Percentiles rank a stretch among this genome's conserved stretches.
These are phyloP conservation scores for Fomitopsis schrenkii DNA, from an alignment of 1,284 basidiomycete genomes.

Conservation along the genomic window DNA sequence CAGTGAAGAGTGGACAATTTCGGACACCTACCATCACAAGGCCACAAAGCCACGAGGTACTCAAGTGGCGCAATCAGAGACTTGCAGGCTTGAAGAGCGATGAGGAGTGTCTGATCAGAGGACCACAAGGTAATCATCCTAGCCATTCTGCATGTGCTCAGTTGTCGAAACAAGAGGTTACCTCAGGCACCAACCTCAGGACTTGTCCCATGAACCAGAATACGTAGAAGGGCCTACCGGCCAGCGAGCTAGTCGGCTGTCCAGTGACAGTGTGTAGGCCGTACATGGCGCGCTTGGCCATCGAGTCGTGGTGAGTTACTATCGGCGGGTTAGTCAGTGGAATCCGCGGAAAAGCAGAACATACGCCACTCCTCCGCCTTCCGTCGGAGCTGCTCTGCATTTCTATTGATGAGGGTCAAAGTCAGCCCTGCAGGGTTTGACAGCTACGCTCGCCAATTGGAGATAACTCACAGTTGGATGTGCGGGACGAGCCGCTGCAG, in stretches of 20 bases:
- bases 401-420: constrained; percentile 26
- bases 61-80: constrained; percentile 59
- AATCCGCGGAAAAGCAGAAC: constrained; percentile 24
- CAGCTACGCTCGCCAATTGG: constrained; percentile 1
- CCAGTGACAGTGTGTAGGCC: constrained; percentile 64
- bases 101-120: constrained; percentile 51
- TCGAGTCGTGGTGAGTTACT: constrained; percentile 62
- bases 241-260: constrained; percentile 41
- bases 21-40: constrained; percentile 49
- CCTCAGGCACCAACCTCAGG: constrained; percentile 42
- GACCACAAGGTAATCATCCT: constrained; percentile 62
- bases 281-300: constrained; percentile 56
- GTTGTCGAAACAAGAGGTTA: background rate
- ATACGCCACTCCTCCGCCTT: constrained; percentile 75
- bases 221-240: constrained; percentile 58
- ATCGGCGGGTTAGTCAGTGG: constrained; percentile 7
- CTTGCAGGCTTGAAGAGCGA: constrained; percentile 65
- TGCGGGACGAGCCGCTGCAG: constrained; percentile 63
- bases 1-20: no score
- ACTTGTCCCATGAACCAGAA: constrained; percentile 80
- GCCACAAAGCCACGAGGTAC: constrained; percentile 65
- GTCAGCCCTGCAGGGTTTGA: constrained; percentile 2
- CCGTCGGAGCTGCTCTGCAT: constrained; percentile 50
- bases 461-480: constrained; percentile 46
- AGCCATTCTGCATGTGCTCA: constrained; percentile 9